phyloP scores from a whole-genome alignment of 1,139 yeast species.

The Taiozyma sp. region DNA sequence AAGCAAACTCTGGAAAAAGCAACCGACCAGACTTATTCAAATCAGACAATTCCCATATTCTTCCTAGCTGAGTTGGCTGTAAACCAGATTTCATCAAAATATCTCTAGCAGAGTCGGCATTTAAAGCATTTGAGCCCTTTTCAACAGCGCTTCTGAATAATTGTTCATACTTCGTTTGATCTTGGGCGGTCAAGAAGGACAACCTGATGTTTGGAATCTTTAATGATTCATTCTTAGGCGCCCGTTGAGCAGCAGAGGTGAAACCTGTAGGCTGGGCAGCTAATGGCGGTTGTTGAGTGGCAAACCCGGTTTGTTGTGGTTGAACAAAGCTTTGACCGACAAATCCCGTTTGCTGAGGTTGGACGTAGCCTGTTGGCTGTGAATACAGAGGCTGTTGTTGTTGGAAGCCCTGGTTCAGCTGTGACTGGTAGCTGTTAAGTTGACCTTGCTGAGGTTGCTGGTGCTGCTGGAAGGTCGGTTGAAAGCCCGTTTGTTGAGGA shows the following conservation, averaged over 20 bases:
- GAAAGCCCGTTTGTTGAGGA: slow-evolving; percentile 16
- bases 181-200: slow-evolving; percentile 79
- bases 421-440: slow-evolving; percentile 5
- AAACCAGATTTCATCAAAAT: slow-evolving; percentile 80
- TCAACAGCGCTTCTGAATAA: slow-evolving; percentile 75
- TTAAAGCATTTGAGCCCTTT: slow-evolving; percentile 67
- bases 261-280: slow-evolving; percentile 22
- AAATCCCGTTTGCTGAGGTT: slow-evolving; percentile 15
- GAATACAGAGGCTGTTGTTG: slow-evolving; percentile 16
- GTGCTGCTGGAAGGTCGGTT: slow-evolving; percentile 5
- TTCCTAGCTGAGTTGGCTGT: slow-evolving; percentile 71
- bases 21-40: slow-evolving; percentile 81
- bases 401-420: slow-evolving; percentile 5
- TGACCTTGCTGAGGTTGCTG: slow-evolving; percentile 4
- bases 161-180: slow-evolving; percentile 84
- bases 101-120: slow-evolving; percentile 78
- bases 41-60: slow-evolving; percentile 88
- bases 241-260: slow-evolving; percentile 19
- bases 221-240: slow-evolving; percentile 17
- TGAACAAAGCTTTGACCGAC: slow-evolving; percentile 8
- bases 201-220: slow-evolving; percentile 40
- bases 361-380: slow-evolving; percentile 16
- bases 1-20: slow-evolving; percentile 90
- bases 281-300: slow-evolving; percentile 15
- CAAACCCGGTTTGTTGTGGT: slow-evolving; percentile 11